A percentile compares a stretch with the other conserved stretches of the same genome.
These are phyloP conservation scores for Penicillium maclennaniae DNA, from an alignment of 495 filamentous ascomycete genomes.

Conservation along the genomic window DNA sequence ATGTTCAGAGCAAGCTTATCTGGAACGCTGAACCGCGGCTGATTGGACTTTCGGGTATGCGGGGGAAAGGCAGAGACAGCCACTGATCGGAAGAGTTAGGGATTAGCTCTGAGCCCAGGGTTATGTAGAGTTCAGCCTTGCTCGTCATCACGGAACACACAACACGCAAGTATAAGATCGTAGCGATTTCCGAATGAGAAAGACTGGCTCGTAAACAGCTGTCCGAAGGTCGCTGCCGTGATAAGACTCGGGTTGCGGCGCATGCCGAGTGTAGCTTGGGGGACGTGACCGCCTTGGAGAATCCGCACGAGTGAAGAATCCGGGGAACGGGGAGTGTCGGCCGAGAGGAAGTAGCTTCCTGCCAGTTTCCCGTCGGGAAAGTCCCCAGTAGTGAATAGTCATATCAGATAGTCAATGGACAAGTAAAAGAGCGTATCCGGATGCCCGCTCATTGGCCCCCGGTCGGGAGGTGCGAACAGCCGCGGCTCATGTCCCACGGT, in stretches of 20 bases:
- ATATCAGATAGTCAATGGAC: neutral
- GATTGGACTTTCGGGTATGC: slow-evolving; percentile 10
- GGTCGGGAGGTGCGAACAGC: slow-evolving; percentile 13
- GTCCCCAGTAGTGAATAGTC: slow-evolving; percentile 4
- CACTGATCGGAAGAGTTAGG: slow-evolving; percentile 19
- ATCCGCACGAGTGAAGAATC: neutral
- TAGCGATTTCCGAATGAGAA: slow-evolving; percentile 5
- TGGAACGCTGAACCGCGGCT: slow-evolving; percentile 11
- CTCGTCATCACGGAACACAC: slow-evolving; percentile 2
- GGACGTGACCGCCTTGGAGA: slow-evolving; percentile 1
- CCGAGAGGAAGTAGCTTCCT: slow-evolving; percentile 24
- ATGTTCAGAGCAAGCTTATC: neutral
- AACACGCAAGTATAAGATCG: neutral
- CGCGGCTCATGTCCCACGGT: slow-evolving; percentile 26
- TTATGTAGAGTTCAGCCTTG: slow-evolving; percentile 4
- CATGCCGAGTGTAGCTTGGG: slow-evolving; percentile 14
- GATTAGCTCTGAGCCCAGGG: neutral
- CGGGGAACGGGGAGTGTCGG: slow-evolving; percentile 27
- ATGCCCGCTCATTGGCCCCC: slow-evolving; percentile 10
- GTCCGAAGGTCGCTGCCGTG: slow-evolving; percentile 4
- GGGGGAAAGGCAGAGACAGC: slow-evolving; percentile 2
- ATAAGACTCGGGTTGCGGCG: slow-evolving; percentile 25
- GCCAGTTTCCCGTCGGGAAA: slow-evolving; percentile 35
- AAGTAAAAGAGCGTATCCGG: neutral
- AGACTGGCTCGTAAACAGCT: neutral